Evolutionary conservation across 345 rosid species (phyloP).

Genomic region (Kernera saxatilis): DNA sequence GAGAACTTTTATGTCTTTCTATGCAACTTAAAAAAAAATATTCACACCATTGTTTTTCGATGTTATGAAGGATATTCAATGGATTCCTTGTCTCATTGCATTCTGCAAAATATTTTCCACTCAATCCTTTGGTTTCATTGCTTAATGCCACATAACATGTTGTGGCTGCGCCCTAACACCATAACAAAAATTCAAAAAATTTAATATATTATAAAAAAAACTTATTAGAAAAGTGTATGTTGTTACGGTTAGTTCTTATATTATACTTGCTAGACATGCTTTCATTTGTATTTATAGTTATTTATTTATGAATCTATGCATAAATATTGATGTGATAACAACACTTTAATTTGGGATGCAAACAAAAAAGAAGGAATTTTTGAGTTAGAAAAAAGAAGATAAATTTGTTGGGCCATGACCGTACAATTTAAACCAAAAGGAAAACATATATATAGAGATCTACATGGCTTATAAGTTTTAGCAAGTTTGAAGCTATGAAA

Average conservation of each 20-base stretch:
- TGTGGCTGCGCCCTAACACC: conserved; percentile 80
- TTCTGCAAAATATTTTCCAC: conserved; percentile 83
- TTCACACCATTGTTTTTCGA: too few species aligned
- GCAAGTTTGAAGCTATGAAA: conserved; percentile 82
- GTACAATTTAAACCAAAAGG: conserved; percentile 5
- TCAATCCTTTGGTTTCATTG: conserved; percentile 47
- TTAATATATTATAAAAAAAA: not conserved
- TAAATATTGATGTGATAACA: conserved; percentile 3
- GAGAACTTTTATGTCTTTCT: too few species aligned
- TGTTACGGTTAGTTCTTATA: not conserved
- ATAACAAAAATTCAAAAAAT: not conserved
- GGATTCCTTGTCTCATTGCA: conserved; percentile 75
- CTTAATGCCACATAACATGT: conserved; percentile 89
- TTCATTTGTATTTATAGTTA: not conserved
- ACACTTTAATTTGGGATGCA: not conserved
- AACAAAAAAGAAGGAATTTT: not conserved
- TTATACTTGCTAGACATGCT: not conserved
- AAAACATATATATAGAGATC: not conserved
- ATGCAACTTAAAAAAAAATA: too few species aligned
- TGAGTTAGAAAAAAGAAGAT: conserved; percentile 9
- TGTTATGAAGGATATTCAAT: too few species aligned
- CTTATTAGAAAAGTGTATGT: not conserved
- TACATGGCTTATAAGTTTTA: conserved; percentile 78
- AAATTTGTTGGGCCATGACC: not conserved
- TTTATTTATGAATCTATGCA: not conserved